Conservation (phyloP, 2,329 filamentous ascomycete species). For the Scorias spongiosa region DNA sequence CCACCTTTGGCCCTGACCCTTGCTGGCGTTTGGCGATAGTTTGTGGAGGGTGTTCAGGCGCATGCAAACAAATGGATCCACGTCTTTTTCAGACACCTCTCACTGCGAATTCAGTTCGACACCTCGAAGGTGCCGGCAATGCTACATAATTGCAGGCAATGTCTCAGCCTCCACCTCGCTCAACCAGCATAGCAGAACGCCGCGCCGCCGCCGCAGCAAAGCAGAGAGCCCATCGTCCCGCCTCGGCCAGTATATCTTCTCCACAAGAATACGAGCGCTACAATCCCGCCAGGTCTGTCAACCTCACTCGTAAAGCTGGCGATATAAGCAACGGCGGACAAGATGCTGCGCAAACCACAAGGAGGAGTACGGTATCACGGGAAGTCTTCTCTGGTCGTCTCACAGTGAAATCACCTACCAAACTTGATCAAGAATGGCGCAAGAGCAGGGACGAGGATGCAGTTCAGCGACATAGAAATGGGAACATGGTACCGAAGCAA, state of each 20-base stretch:
- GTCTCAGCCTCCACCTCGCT: constrained; percentile 12
- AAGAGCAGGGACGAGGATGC: constrained; percentile 8
- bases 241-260: constrained; percentile 8
- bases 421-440: constrained; percentile 17
- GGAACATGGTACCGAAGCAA: constrained; percentile 10
- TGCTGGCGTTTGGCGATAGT: too few species aligned
- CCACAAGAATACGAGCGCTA: constrained; percentile 6
- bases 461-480: constrained; percentile 7
- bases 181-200: constrained; percentile 13
- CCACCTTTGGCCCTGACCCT: too few species aligned
- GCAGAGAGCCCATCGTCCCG: constrained; percentile 13
- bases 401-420: constrained; percentile 5
- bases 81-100: too few species aligned
- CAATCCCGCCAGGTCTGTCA: constrained; percentile 1
- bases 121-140: background rate
- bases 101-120: too few species aligned
- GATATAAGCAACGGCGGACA: background rate
- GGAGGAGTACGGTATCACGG: background rate
- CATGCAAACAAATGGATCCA: too few species aligned
- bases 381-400: background rate
- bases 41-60: too few species aligned
- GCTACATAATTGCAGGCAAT: background rate
- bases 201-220: constrained; percentile 12
- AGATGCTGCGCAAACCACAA: background rate
- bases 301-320: background rate